These are phyloP conservation scores for Begonia loranthoides DNA, from an alignment of 306 rosid species.

Conservation along the genomic window DNA sequence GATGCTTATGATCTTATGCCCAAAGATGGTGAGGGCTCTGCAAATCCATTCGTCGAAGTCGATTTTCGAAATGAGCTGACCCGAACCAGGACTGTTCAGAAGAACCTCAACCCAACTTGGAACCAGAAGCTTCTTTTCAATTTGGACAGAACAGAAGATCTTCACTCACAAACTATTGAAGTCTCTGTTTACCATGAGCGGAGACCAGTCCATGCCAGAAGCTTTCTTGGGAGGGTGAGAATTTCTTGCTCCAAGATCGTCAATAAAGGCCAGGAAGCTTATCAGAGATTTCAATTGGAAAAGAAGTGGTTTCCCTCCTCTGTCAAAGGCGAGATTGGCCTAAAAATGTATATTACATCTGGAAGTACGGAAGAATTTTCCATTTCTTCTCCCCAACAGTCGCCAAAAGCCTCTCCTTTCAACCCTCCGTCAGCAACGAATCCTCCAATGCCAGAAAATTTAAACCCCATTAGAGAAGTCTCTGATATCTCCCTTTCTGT, in stretches of 20 bases:
- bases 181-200: constrained; percentile 41
- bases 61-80: constrained; percentile 46
- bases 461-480: neutral
- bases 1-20: constrained; percentile 67
- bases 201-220: constrained; percentile 21
- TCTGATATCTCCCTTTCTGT: no score
- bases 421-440: constrained; percentile 10
- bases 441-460: constrained; percentile 14
- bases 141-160: constrained; percentile 29
- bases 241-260: constrained; percentile 51
- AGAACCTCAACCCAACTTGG: constrained; percentile 56
- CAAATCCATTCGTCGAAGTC: constrained; percentile 49
- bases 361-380: constrained; percentile 21
- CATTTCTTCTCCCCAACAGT: constrained; percentile 10
- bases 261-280: constrained; percentile 47
- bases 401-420: constrained; percentile 15
- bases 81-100: constrained; percentile 42
- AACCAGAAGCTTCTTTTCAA: constrained; percentile 33
- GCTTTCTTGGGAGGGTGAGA: constrained; percentile 53
- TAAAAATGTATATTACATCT: constrained; percentile 41
- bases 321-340: constrained; percentile 70
- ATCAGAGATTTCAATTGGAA: constrained; percentile 41
- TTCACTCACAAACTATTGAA: constrained; percentile 26
- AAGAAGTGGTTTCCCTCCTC: constrained; percentile 46
- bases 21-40: constrained; percentile 51